Evolutionary conservation across 805 yeast species (phyloP).

Genomic region (Alloascoidea africana): DNA sequence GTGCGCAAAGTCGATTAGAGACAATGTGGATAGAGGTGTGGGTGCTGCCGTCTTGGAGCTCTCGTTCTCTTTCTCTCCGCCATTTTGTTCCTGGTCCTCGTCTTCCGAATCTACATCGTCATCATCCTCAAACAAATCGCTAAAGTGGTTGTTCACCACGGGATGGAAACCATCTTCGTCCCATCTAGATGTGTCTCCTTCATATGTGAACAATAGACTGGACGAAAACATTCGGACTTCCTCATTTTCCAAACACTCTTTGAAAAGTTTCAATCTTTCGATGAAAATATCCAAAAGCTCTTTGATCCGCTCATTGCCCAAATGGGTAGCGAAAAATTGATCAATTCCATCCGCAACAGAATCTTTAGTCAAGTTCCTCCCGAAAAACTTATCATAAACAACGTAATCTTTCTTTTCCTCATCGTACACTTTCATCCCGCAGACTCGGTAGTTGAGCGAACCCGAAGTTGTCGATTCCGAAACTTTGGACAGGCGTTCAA

Average conservation of each 20-base stretch:
- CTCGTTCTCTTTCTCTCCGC: constrained; percentile 7
- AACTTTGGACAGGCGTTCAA: constrained; percentile 43
- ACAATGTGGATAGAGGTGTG: constrained; percentile 38
- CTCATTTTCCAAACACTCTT: constrained; percentile 43
- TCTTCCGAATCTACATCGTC: constrained; percentile 19
- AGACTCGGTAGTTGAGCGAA: constrained; percentile 54
- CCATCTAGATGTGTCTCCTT: constrained; percentile 49
- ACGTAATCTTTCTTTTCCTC: constrained; percentile 19
- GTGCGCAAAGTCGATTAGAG: constrained; percentile 86
- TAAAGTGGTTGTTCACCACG: not conserved
- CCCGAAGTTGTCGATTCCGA: constrained; percentile 71
- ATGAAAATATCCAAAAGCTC: constrained; percentile 30
- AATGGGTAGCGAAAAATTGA: constrained; percentile 23
- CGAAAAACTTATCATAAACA: constrained; percentile 51
- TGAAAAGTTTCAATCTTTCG: constrained; percentile 49
- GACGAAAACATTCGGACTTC: constrained; percentile 59
- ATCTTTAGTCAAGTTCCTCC: constrained; percentile 36
- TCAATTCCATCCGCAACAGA: constrained; percentile 31
- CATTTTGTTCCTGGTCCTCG: constrained; percentile 10
- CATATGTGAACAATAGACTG: constrained; percentile 60
- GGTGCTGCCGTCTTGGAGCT: constrained; percentile 10
- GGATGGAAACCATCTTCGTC: constrained; percentile 22
- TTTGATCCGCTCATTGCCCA: constrained; percentile 18
- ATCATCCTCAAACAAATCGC: constrained; percentile 14
- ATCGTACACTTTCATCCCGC: constrained; percentile 67